These are phyloP conservation scores for Alnus rubra DNA, from an alignment of 306 rosid species.

Conservation along the genomic window DNA sequence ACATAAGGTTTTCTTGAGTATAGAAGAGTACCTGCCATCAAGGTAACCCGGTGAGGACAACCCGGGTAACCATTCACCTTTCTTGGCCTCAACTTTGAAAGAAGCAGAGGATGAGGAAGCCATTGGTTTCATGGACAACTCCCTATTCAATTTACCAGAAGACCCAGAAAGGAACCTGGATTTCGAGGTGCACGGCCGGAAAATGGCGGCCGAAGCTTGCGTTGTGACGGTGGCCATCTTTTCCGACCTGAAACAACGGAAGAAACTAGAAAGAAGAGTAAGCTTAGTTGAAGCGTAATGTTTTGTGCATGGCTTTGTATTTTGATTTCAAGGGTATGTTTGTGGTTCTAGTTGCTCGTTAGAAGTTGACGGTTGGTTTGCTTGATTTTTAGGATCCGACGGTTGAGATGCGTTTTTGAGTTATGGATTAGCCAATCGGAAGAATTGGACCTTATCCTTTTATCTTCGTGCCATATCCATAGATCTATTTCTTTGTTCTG, in stretches of 20 bases:
- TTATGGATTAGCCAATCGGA: slow-evolving; percentile 39
- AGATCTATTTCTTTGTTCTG: slow-evolving; percentile 46
- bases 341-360: slow-evolving; percentile 58
- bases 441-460: slow-evolving; percentile 65
- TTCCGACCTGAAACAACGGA: slow-evolving; percentile 19
- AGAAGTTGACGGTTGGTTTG: slow-evolving; percentile 42
- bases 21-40: slow-evolving; percentile 58
- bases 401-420: slow-evolving; percentile 29
- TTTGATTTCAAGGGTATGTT: slow-evolving; percentile 26
- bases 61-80: slow-evolving; percentile 98
- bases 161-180: slow-evolving; percentile 75
- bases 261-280: not conserved
- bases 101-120: slow-evolving; percentile 46
- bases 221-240: slow-evolving; percentile 90
- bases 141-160: slow-evolving; percentile 65
- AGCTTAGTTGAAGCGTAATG: not conserved
- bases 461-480: slow-evolving; percentile 61
- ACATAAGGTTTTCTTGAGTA: not conserved
- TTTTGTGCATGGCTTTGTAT: slow-evolving; percentile 46
- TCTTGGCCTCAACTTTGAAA: slow-evolving; percentile 78
- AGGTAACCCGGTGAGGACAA: slow-evolving; percentile 82
- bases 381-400: slow-evolving; percentile 49
- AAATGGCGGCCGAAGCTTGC: slow-evolving; percentile 84
- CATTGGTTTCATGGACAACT: slow-evolving; percentile 54
- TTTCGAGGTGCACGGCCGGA: slow-evolving; percentile 64